A percentile compares a stretch with the other conserved stretches of the same genome.
phyloP scores from a whole-genome alignment of 2,329 filamentous ascomycete genomes.

The Fusarium sp. region DNA sequence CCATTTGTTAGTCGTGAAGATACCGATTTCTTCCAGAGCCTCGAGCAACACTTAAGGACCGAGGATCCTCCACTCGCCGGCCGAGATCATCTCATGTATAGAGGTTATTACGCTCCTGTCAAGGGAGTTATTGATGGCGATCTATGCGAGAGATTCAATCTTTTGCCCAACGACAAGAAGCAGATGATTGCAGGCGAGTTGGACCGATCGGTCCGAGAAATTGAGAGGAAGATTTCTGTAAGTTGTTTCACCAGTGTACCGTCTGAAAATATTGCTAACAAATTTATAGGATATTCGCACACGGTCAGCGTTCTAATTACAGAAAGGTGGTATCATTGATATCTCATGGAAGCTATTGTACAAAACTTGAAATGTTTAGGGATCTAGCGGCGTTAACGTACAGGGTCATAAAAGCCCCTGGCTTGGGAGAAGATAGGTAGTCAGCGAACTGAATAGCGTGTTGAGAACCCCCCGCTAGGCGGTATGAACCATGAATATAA shows the following conservation, averaged over 20 bases:
- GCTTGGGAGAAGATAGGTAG: slow-evolving; percentile 47
- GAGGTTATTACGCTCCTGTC: slow-evolving; percentile 94
- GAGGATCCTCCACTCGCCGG: slow-evolving; percentile 92
- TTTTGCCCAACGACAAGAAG: slow-evolving; percentile 89
- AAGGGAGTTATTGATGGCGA: slow-evolving; percentile 98
- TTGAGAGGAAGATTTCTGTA: slow-evolving; percentile 93
- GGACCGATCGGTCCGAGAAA: slow-evolving; percentile 90
- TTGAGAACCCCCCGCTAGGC: slow-evolving; percentile 41
- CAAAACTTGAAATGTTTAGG: slow-evolving; percentile 46
- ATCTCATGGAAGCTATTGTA: slow-evolving; percentile 47
- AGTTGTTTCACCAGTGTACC: slow-evolving; percentile 44
- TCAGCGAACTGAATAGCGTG: slow-evolving; percentile 43
- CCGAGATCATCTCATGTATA: slow-evolving; percentile 94
- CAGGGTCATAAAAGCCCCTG: slow-evolving; percentile 44
- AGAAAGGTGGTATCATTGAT: slow-evolving; percentile 41
- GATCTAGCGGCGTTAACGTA: slow-evolving; percentile 50
- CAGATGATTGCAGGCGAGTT: slow-evolving; percentile 94
- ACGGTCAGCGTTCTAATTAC: slow-evolving; percentile 67
- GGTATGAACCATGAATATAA: slow-evolving; percentile 51
- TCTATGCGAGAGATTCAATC: slow-evolving; percentile 89
- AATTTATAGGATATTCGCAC: slow-evolving; percentile 67
- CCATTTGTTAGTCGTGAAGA: slow-evolving; percentile 94
- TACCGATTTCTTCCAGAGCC: slow-evolving; percentile 95
- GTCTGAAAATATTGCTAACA: slow-evolving; percentile 42
- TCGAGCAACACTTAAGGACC: slow-evolving; percentile 87